Evolutionary conservation across 805 yeast genomes (phyloP).

Genomic region (Danielozyma ontarioensis): DNA sequence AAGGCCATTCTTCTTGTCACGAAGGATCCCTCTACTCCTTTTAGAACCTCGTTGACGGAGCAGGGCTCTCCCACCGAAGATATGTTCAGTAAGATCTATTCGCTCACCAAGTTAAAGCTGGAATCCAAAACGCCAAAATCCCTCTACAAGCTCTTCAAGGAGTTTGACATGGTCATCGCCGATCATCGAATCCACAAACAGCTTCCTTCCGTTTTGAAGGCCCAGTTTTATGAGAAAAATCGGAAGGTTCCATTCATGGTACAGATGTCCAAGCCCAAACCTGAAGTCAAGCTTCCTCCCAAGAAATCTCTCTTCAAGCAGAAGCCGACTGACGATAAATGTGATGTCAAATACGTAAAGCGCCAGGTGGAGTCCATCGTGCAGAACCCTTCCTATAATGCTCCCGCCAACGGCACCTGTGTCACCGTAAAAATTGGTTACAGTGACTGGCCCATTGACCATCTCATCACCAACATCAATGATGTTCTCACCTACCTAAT

Average conservation of each 20-base stretch:
- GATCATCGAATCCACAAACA: constrained; percentile 65
- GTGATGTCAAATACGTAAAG: constrained; percentile 61
- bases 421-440: constrained; percentile 58
- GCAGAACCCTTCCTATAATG: constrained; percentile 52
- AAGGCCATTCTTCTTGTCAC: constrained; percentile 58
- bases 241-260: constrained; percentile 66
- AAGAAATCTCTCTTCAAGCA: constrained; percentile 33
- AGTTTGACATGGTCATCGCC: constrained; percentile 62
- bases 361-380: constrained; percentile 62
- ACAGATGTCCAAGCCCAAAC: constrained; percentile 46
- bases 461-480: constrained; percentile 49
- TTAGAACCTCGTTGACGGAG: constrained; percentile 43
- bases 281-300: constrained; percentile 27
- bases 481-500: constrained; percentile 47
- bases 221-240: constrained; percentile 56
- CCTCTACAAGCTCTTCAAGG: constrained; percentile 46
- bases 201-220: constrained; percentile 54
- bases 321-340: constrained; percentile 49
- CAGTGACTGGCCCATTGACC: constrained; percentile 36
- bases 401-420: constrained; percentile 60
- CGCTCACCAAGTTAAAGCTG: constrained; percentile 52
- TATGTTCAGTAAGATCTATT: constrained; percentile 53
- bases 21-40: constrained; percentile 65
- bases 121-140: constrained; percentile 40
- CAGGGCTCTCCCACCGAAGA: constrained; percentile 56